phyloP scores from a whole-genome alignment of 2,329 filamentous ascomycete species.

The Fusarium lyarnte region DNA sequence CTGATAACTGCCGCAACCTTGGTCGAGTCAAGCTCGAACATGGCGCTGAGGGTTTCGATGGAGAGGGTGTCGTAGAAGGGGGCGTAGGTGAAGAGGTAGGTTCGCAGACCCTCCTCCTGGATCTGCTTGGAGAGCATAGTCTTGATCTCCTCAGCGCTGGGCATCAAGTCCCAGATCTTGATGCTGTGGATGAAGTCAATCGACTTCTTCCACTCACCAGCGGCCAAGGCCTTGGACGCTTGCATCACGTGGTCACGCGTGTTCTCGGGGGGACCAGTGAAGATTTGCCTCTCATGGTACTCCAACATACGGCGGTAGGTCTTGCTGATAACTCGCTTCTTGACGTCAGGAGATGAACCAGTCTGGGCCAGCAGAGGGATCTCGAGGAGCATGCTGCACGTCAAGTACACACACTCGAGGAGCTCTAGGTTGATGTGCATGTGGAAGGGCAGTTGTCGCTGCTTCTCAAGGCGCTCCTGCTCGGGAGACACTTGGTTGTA shows the following conservation, averaged over 20 bases:
- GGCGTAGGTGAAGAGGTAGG: constrained; percentile 99
- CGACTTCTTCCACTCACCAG: constrained; percentile 98
- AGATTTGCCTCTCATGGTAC: constrained; percentile 99
- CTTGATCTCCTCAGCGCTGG: constrained; percentile 93
- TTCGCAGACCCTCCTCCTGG: constrained; percentile 96
- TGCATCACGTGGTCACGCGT: constrained; percentile 99
- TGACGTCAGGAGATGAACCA: constrained; percentile 94
- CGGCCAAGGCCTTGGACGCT: constrained; percentile 94
- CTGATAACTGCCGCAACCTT: constrained; percentile 96
- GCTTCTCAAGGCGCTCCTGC: constrained; percentile 96
- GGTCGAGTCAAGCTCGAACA: constrained; percentile 93
- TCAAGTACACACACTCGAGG: constrained; percentile 97
- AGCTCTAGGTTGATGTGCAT: constrained; percentile 99
- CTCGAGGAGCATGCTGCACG: constrained; percentile 98
- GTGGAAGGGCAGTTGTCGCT: constrained; percentile 98
- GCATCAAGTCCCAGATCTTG: constrained; percentile 99
- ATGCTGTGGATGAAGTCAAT: constrained; percentile 94
- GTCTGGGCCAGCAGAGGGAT: constrained; percentile 97
- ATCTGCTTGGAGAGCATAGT: constrained; percentile 97
- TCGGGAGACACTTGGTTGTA: constrained; percentile 97
- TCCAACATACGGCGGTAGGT: constrained; percentile 99
- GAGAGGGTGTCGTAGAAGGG: constrained; percentile 98
- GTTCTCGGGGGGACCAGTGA: constrained; percentile 98
- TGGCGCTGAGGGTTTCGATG: constrained; percentile 82
- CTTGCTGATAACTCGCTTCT: constrained; percentile 98